Conservation (phyloP, 768 basidiomycete species). For the Leucocoprinus birnbaumii region DNA sequence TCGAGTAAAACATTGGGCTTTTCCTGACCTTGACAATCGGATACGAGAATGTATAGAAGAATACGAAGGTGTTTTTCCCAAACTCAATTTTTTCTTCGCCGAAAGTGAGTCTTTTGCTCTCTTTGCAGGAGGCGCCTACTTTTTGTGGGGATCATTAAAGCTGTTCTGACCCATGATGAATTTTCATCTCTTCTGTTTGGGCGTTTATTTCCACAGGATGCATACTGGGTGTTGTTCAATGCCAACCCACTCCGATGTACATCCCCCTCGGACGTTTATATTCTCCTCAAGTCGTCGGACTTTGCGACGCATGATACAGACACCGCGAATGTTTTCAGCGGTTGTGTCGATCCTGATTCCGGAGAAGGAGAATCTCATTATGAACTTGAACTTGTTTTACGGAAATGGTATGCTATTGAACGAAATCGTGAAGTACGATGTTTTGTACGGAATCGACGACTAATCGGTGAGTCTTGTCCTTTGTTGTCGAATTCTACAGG, state of each 20-base stretch:
- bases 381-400: slow-evolving; percentile 79
- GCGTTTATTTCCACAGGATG: slow-evolving; percentile 54
- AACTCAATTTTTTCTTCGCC: slow-evolving; percentile 97
- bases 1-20: slow-evolving; percentile 25
- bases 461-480: slow-evolving; percentile 63
- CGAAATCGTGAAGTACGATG: slow-evolving; percentile 84
- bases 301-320: slow-evolving; percentile 81
- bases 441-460: slow-evolving; percentile 71
- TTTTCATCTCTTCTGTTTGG: background rate
- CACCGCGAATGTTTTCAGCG: slow-evolving; percentile 60
- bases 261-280: slow-evolving; percentile 85
- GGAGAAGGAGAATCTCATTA: slow-evolving; percentile 30
- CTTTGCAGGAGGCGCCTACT: background rate
- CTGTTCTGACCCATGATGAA: no score
- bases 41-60: slow-evolving; percentile 64
- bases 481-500: no score
- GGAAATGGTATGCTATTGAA: slow-evolving; percentile 89
- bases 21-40: slow-evolving; percentile 76
- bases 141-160: background rate
- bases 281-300: slow-evolving; percentile 90
- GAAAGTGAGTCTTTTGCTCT: slow-evolving; percentile 44
- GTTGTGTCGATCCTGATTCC: slow-evolving; percentile 34
- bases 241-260: slow-evolving; percentile 86
- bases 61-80: slow-evolving; percentile 89
- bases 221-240: slow-evolving; percentile 85